phyloP scores from a whole-genome alignment of 371 early-diverging fungal species.

The Apophysomyces trapeziformis region DNA sequence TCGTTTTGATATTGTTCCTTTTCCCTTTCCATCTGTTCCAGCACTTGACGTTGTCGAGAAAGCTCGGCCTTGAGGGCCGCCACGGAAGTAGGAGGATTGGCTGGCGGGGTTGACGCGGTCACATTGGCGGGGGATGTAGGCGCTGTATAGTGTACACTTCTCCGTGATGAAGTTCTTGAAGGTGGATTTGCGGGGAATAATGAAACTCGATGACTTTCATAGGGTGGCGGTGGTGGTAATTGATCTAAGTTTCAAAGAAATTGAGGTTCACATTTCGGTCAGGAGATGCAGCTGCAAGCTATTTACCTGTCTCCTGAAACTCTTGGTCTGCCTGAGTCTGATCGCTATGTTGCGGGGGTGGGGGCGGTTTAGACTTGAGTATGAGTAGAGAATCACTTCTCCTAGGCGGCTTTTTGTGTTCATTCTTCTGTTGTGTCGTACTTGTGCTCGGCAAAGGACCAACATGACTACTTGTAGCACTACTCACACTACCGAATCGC shows the following conservation, averaged over 20 bases:
- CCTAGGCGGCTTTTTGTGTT: background rate
- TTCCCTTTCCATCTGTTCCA: conserved; percentile 29
- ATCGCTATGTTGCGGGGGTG: conserved; percentile 4
- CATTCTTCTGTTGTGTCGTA: conserved; percentile 5
- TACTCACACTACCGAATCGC: conserved; percentile 3
- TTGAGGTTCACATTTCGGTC: conserved; percentile 8
- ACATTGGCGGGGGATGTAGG: background rate
- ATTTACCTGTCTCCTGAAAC: conserved; percentile 10
- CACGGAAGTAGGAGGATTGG: background rate
- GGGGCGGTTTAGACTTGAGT: conserved; percentile 5
- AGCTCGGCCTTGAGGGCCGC: conserved; percentile 20
- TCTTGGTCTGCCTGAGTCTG: background rate
- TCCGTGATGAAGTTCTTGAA: conserved; percentile 4
- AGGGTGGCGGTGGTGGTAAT: conserved; percentile 4
- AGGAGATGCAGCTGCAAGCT: conserved; percentile 9
- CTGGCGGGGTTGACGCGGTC: background rate
- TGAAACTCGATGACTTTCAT: conserved; percentile 12
- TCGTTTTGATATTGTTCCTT: conserved; percentile 24
- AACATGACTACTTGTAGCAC: conserved; percentile 6
- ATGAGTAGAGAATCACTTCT: conserved; percentile 2
- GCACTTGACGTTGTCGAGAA: conserved; percentile 27
- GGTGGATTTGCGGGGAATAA: background rate
- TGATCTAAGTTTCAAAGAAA: background rate
- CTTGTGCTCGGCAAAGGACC: conserved; percentile 8
- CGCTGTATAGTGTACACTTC: background rate